A percentile compares a stretch with the other conserved stretches of the same genome.
phyloP scores from a whole-genome alignment of 2,329 filamentous ascomycete species.

The Monosporascus sp. region DNA sequence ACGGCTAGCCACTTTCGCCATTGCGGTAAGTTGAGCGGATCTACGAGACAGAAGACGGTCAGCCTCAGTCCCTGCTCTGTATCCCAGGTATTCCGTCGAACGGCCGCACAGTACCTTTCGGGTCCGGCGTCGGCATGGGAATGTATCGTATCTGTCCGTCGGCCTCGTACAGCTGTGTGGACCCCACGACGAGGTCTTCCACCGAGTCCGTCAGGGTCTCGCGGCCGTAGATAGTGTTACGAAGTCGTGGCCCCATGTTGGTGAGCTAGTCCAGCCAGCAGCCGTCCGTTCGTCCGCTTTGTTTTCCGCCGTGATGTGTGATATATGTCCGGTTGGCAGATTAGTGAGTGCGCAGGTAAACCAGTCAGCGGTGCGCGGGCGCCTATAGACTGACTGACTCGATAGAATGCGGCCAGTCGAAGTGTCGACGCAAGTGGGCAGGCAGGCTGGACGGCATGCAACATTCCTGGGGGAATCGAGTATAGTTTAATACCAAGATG shows the following conservation, averaged over 20 bases:
- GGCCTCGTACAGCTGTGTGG: neutral
- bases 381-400: too few species aligned
- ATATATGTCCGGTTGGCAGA: too few species aligned
- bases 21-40: slow-evolving; percentile 26
- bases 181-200: neutral
- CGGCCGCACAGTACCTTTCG: slow-evolving; percentile 17
- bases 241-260: neutral
- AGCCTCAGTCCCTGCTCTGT: neutral
- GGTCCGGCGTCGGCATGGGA: slow-evolving; percentile 22
- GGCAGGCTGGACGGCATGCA: neutral
- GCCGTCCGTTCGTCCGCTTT: too few species aligned
- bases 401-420: too few species aligned
- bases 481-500: too few species aligned
- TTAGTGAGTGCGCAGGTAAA: neutral
- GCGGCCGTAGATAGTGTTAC: neutral
- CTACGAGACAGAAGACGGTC: slow-evolving; percentile 9
- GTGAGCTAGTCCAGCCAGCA: neutral
- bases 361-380: neutral
- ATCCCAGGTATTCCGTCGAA: too few species aligned
- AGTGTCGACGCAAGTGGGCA: neutral
- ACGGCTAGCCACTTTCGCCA: slow-evolving; percentile 29
- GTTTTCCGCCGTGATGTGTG: too few species aligned
- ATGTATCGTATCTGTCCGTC: neutral
- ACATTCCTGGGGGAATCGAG: neutral
- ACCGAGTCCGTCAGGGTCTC: neutral